phyloP scores from a whole-genome alignment of 495 filamentous ascomycete species.

The Neurospora sp. region DNA sequence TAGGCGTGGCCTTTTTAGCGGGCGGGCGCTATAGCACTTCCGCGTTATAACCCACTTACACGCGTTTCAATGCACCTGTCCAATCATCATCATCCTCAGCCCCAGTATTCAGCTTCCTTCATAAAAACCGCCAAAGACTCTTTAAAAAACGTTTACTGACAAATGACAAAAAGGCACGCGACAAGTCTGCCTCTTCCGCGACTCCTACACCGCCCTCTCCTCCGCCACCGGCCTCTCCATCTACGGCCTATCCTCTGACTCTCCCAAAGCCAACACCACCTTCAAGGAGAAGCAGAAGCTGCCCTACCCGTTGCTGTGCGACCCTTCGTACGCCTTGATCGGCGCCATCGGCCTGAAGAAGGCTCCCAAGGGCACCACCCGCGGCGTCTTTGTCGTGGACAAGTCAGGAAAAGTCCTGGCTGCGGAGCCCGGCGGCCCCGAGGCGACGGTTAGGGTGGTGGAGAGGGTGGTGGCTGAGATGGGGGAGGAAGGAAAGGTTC shows the following conservation, averaged over 20 bases:
- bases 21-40: neutral
- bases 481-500: constrained; percentile 13
- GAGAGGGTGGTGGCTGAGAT: constrained; percentile 37
- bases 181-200: constrained; percentile 88
- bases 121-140: neutral
- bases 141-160: constrained; percentile 9
- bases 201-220: constrained; percentile 66
- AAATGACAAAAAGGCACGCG: constrained; percentile 56
- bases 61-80: neutral
- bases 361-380: constrained; percentile 58
- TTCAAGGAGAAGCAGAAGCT: constrained; percentile 85
- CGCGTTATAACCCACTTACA: neutral
- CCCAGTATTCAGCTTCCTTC: neutral
- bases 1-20: neutral
- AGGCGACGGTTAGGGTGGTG: constrained; percentile 46
- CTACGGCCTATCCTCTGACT: constrained; percentile 82
- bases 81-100: neutral
- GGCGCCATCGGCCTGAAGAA: constrained; percentile 69
- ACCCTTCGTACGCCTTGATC: constrained; percentile 62
- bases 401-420: constrained; percentile 63
- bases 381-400: constrained; percentile 80
- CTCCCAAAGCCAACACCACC: constrained; percentile 77
- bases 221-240: constrained; percentile 74
- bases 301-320: constrained; percentile 83
- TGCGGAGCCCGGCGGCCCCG: constrained; percentile 49